Conservation (phyloP, 306 rosid genomes). For the Pachyrhizus erosus region DNA sequence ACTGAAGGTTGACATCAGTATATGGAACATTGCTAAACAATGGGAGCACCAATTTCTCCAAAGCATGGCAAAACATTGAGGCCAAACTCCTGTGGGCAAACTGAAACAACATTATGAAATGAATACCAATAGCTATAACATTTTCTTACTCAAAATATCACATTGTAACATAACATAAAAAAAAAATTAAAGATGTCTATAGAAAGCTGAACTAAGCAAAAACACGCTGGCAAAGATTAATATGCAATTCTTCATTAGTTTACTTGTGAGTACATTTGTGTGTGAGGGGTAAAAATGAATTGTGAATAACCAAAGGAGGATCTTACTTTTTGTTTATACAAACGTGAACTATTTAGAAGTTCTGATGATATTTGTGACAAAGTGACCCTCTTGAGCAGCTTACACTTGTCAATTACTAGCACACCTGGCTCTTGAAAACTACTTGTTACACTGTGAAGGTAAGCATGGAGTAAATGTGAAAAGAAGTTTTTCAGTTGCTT, state of each 20-base stretch:
- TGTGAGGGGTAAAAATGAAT: neutral
- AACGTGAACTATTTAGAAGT: slow-evolving; percentile 66
- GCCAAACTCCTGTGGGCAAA: slow-evolving; percentile 81
- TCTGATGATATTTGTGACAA: slow-evolving; percentile 70
- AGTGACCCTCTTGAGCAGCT: slow-evolving; percentile 59
- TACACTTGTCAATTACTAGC: slow-evolving; percentile 37
- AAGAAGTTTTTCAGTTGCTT: slow-evolving; percentile 71
- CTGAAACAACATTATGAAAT: slow-evolving; percentile 61
- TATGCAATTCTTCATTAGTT: slow-evolving; percentile 17
- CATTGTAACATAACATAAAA: slow-evolving; percentile 24
- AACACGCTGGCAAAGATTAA: neutral
- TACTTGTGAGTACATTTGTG: neutral
- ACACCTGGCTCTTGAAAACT: slow-evolving; percentile 46
- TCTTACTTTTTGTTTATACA: slow-evolving; percentile 81
- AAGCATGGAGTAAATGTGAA: slow-evolving; percentile 63
- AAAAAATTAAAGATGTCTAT: slow-evolving; percentile 19
- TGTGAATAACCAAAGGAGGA: slow-evolving; percentile 34
- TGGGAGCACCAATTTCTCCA: slow-evolving; percentile 61
- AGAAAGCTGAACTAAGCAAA: slow-evolving; percentile 34
- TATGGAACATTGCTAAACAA: slow-evolving; percentile 44
- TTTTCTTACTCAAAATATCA: slow-evolving; percentile 12
- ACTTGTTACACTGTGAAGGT: slow-evolving; percentile 53
- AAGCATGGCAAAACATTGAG: slow-evolving; percentile 66
- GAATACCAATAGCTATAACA: too few relatives aligned
- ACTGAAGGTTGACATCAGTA: slow-evolving; percentile 52